phyloP scores from a whole-genome alignment of 2,329 filamentous ascomycete genomes.

The Botryosphaeria dothidea region DNA sequence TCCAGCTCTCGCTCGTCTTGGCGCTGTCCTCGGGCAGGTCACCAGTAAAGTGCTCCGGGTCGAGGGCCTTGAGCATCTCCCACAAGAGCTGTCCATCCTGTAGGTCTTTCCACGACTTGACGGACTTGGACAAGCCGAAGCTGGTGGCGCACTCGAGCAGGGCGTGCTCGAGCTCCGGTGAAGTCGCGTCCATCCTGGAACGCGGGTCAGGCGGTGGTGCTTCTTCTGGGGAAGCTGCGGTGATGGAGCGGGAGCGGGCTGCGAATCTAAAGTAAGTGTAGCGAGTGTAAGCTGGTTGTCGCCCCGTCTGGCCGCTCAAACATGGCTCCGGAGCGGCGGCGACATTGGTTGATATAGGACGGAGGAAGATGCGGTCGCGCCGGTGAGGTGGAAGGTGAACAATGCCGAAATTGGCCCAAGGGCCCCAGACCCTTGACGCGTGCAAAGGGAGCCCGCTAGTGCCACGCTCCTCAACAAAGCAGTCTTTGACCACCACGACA shows the following conservation, averaged over 20 bases:
- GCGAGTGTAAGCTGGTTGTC: slow-evolving; percentile 7
- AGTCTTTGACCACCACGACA: background rate
- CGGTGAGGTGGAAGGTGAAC: slow-evolving; percentile 15
- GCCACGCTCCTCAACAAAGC: slow-evolving; percentile 11
- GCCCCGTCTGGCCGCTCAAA: slow-evolving; percentile 2
- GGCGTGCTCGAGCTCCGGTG: slow-evolving; percentile 19
- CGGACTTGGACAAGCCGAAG: slow-evolving; percentile 40
- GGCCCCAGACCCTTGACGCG: slow-evolving; percentile 15
- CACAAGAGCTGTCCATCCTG: slow-evolving; percentile 50
- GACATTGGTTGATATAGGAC: slow-evolving; percentile 15
- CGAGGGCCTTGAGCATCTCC: slow-evolving; percentile 50
- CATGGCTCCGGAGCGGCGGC: slow-evolving; percentile 10
- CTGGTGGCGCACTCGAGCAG: slow-evolving; percentile 32
- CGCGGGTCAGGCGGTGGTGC: background rate
- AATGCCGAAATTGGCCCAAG: slow-evolving; percentile 11
- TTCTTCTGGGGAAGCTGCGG: background rate
- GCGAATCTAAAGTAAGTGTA: background rate
- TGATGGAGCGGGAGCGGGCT: background rate
- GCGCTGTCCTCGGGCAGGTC: slow-evolving; percentile 48
- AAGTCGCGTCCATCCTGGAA: slow-evolving; percentile 18
- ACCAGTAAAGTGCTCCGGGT: slow-evolving; percentile 50
- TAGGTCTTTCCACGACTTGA: slow-evolving; percentile 44
- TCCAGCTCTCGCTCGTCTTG: slow-evolving; percentile 50
- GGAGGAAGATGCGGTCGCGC: slow-evolving; percentile 8
- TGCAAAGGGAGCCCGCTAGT: slow-evolving; percentile 10